These are phyloP conservation scores for Albizia julibrissin DNA, from an alignment of 306 rosid genomes.

Conservation along the genomic window DNA sequence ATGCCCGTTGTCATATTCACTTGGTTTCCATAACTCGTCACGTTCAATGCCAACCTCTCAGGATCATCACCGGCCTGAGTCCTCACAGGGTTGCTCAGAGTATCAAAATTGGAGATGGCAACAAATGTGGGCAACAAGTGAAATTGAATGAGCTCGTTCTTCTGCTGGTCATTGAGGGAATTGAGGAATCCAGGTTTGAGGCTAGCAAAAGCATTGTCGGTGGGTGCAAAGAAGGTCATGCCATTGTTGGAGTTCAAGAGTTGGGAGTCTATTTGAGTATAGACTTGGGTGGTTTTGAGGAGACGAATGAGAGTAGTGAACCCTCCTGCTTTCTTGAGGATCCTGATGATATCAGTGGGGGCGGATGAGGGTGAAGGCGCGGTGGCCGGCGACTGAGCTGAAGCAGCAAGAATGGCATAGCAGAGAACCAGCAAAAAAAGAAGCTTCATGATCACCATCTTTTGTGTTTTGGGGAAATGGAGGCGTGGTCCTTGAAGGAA, in stretches of 20 bases:
- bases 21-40: conserved; percentile 60
- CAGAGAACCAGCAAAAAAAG: conserved; percentile 25
- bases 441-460: conserved; percentile 39
- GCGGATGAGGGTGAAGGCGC: conserved; percentile 56
- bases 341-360: conserved; percentile 61
- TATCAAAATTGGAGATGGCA: conserved; percentile 62
- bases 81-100: conserved; percentile 66
- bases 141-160: conserved; percentile 65
- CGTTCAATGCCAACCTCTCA: conserved; percentile 54
- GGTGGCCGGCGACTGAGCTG: conserved; percentile 37
- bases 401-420: conserved; percentile 21
- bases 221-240: conserved; percentile 58
- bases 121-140: conserved; percentile 55
- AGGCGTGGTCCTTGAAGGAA: conserved; percentile 36
- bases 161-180: conserved; percentile 54
- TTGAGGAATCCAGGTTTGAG: conserved; percentile 71
- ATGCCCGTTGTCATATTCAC: conserved; percentile 66
- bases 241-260: conserved; percentile 61
- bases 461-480: not conserved
- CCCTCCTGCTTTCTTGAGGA: conserved; percentile 63
- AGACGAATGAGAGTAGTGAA: conserved; percentile 65
- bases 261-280: conserved; percentile 53
- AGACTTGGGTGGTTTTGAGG: conserved; percentile 60
- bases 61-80: conserved; percentile 72
- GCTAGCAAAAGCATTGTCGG: conserved; percentile 55